Evolutionary conservation across 306 rosid genomes (phyloP).

Genomic region (Quercus cerris): DNA sequence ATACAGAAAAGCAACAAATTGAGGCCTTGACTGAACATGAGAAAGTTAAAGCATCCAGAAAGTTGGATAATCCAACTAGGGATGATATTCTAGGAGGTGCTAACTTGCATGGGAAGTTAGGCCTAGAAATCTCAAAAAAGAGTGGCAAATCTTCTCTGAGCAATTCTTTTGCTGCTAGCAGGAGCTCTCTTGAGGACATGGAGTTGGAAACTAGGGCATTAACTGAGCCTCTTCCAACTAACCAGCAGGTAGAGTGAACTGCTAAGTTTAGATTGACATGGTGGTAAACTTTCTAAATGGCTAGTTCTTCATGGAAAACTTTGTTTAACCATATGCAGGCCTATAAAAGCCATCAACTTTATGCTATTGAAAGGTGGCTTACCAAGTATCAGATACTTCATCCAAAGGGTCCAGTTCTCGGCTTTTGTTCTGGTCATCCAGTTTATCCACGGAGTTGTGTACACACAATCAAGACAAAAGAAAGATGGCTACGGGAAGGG

Average conservation of each 20-base stretch:
- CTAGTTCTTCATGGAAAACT: slow-evolving; percentile 3
- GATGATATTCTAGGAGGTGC: slow-evolving; percentile 13
- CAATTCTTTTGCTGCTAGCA: slow-evolving; percentile 39
- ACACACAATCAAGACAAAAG: slow-evolving; percentile 71
- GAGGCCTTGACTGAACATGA: slow-evolving; percentile 14
- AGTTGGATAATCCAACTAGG: slow-evolving; percentile 12
- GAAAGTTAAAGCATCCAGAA: neutral
- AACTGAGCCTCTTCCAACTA: slow-evolving; percentile 98
- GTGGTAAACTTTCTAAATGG: slow-evolving; percentile 7
- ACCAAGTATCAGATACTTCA: slow-evolving; percentile 78
- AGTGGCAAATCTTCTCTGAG: slow-evolving; percentile 25
- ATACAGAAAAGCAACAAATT: slow-evolving; percentile 19
- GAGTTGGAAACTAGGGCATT: slow-evolving; percentile 95
- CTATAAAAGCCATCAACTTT: slow-evolving; percentile 76
- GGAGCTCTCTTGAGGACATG: slow-evolving; percentile 81
- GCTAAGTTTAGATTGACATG: slow-evolving; percentile 18
- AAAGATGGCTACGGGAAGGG: slow-evolving; percentile 91
- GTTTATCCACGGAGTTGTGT: slow-evolving; percentile 90
- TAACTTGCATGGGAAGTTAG: slow-evolving; percentile 12
- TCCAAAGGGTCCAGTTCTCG: slow-evolving; percentile 89
- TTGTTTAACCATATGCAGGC: slow-evolving; percentile 53
- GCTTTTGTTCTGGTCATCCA: slow-evolving; percentile 80
- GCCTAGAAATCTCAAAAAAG: slow-evolving; percentile 18
- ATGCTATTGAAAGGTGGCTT: slow-evolving; percentile 90
- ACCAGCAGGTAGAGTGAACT: slow-evolving; percentile 69